phyloP scores from a whole-genome alignment of 192 early-diverging fungal species.

The Coemansia sp. region DNA sequence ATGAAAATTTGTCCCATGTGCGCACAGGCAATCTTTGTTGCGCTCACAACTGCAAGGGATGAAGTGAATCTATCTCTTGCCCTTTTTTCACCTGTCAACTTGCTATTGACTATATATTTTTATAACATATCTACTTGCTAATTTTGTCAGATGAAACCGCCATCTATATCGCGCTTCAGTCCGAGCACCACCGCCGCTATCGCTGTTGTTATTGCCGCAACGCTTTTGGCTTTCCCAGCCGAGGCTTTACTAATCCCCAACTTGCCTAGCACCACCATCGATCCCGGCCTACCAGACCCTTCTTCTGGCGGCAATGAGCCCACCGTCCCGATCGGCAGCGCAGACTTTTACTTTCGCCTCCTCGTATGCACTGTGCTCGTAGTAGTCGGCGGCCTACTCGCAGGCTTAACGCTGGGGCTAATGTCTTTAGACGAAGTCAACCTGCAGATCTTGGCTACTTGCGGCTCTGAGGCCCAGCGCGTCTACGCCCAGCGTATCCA shows the following conservation, averaged over 20 bases:
- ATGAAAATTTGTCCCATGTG: neutral
- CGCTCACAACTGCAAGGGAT: neutral
- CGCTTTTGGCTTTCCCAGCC: neutral
- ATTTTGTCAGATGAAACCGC: neutral
- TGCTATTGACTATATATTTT: too few species aligned
- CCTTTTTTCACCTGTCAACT: too few species aligned
- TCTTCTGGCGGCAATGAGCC: neutral
- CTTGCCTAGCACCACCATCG: neutral
- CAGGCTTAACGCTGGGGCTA: conserved; percentile 69
- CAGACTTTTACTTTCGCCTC: conserved; percentile 58
- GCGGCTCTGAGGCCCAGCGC: conserved; percentile 69
- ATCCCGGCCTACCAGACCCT: neutral
- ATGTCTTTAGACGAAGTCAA: conserved; percentile 88
- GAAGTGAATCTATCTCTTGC: neutral
- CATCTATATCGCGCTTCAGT: neutral
- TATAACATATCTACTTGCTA: neutral
- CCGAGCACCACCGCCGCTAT: neutral
- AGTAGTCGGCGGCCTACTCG: conserved; percentile 77
- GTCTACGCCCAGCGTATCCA: conserved; percentile 78
- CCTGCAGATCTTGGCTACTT: conserved; percentile 77
- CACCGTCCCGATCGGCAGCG: neutral
- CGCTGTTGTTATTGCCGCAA: neutral
- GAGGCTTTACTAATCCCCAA: neutral
- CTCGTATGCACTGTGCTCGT: conserved; percentile 64
- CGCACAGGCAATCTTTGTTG: neutral